Evolutionary conservation across 805 yeast genomes (phyloP), one percentile per base, ranked within the genome.

Genomic region (Ogataea neopini): DNA sequence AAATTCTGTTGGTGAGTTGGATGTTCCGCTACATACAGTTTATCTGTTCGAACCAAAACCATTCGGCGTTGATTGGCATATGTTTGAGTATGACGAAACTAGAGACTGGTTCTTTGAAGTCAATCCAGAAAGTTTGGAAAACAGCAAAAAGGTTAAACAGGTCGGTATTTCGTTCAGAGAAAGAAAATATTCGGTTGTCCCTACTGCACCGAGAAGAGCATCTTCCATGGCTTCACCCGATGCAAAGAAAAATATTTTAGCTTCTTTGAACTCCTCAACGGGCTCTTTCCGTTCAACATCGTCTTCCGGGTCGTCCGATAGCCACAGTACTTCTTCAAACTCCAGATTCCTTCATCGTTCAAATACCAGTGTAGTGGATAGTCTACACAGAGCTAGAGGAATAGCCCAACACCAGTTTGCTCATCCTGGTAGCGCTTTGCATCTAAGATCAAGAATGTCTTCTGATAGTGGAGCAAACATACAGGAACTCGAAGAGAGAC

Each of bases 11-110:
- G 91, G 96, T 0, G 96, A 88, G 57, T 75, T 92, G 53, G 97
- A 92, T 67, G 91, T 92, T 5, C 98, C 98, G 4, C 71, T 92
- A 46, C 97, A 92, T 62, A 87, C 96, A 7, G 81, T 92, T 8
- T 92, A 91, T 63, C 80, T 92, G 48, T 75, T 92, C 51, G 97
- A 92, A 61, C 90, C 92, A 42, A 88, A 88, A 64, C 97, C 98
- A 0, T 92, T 89, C 66, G 98, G 98, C 2, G 96, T 95, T 2
- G 95, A 89, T 51, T 92, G 96, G 89, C 79, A 86, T 11, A 73
- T 91, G 64, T 92, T 84, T 68, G 96, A 90, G 64, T 92, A 84
- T 68, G 86, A 88, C 58, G 97, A 91, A 56, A 68, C 67, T 2
- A 67, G 75, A 34, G 91, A 90, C 63, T 81, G 88, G 84, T 92